A percentile compares a stretch with the other conserved stretches of the same genome.
phyloP scores from a whole-genome alignment of 2,329 filamentous ascomycete genomes.

The Trichoderma hamatum region DNA sequence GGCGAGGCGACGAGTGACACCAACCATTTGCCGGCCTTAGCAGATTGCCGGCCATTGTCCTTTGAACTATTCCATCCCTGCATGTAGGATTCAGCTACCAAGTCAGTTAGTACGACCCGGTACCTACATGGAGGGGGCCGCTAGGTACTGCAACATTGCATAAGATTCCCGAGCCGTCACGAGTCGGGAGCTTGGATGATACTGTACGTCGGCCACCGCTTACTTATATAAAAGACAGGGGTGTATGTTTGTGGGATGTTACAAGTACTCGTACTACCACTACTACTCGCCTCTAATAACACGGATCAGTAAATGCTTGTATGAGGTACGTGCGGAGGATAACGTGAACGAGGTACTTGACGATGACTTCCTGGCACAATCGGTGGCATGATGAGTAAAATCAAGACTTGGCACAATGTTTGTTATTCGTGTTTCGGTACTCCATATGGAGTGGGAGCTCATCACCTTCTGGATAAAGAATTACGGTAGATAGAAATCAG shows the following conservation, averaged over 20 bases:
- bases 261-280: background rate
- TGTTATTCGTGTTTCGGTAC: background rate
- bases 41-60: conserved; percentile 21
- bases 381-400: background rate
- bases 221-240: background rate
- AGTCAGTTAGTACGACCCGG: background rate
- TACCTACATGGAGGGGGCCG: background rate
- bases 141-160: background rate
- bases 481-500: background rate
- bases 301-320: background rate
- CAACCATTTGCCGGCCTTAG: conserved; percentile 7
- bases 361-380: background rate
- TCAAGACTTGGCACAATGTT: background rate
- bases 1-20: background rate
- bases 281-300: background rate
- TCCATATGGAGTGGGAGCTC: background rate
- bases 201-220: background rate
- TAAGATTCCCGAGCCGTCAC: background rate
- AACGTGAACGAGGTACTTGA: background rate
- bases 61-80: conserved; percentile 5
- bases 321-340: background rate
- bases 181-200: background rate
- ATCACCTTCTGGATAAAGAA: background rate
- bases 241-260: background rate
- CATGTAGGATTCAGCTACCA: background rate